Conservation (phyloP, 2,329 filamentous ascomycete species). For the Capronia coronata region DNA sequence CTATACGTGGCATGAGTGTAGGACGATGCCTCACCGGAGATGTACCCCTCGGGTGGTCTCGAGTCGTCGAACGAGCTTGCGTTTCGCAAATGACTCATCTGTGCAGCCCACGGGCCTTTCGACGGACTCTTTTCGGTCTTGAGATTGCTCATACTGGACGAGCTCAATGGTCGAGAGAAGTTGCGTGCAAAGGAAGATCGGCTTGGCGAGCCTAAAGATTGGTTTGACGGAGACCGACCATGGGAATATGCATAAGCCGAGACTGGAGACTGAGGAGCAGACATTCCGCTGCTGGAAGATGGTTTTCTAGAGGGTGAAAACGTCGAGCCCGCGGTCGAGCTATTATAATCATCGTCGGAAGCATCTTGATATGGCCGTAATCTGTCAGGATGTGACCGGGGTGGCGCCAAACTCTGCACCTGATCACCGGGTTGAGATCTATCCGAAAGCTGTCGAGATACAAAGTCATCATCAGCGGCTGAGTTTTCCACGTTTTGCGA, state of each 20-base stretch:
- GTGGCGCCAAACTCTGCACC: conserved; percentile 18
- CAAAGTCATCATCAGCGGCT: conserved; percentile 1
- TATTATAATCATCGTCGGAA: conserved; percentile 64
- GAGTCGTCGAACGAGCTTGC: conserved; percentile 27
- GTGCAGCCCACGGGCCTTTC: conserved; percentile 12
- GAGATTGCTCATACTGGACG: conserved; percentile 44
- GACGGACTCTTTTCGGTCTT: conserved; percentile 21
- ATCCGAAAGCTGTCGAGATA: conserved; percentile 12
- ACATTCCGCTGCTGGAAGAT: conserved; percentile 63
- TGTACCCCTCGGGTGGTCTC: conserved; percentile 20
- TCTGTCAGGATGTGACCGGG: conserved; percentile 12
- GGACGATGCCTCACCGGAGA: conserved; percentile 49
- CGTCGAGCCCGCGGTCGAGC: conserved; percentile 50
- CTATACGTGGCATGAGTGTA: conserved; percentile 83
- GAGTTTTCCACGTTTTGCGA: conserved; percentile 3
- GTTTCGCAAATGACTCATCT: conserved; percentile 14
- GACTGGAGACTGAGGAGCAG: conserved; percentile 54
- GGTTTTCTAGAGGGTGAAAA: conserved; percentile 70
- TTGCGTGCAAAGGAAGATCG: conserved; percentile 50
- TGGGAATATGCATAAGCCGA: conserved; percentile 58
- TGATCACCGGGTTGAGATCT: conserved; percentile 22
- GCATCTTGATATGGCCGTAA: conserved; percentile 50
- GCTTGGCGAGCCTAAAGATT: conserved; percentile 64
- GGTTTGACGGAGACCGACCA: conserved; percentile 73
- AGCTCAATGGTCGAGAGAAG: conserved; percentile 83